Conservation (phyloP, 2,329 filamentous ascomycete genomes). For the Chalaropsis ovoidea region DNA sequence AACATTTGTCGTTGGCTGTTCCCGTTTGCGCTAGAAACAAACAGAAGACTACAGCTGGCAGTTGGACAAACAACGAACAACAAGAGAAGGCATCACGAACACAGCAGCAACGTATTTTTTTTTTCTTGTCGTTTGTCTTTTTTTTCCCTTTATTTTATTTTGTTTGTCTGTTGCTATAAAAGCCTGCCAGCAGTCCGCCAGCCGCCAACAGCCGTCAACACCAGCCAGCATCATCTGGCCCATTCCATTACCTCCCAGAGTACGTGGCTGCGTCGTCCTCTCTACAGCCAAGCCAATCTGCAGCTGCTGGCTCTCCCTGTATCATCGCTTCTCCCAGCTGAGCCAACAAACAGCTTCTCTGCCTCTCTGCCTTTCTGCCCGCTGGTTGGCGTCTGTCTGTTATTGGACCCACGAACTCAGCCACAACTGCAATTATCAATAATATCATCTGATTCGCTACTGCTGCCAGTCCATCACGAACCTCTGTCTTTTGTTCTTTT, state of each 20-base stretch:
- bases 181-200: neutral
- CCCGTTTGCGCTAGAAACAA: neutral
- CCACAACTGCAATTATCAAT: conserved; percentile 5
- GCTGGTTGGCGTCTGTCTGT: neutral
- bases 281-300: no score
- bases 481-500: neutral
- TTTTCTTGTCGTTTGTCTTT: neutral
- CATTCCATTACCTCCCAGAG: no score
- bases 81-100: no score
- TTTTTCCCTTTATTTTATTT: neutral
- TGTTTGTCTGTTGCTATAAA: neutral
- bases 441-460: conserved; percentile 10
- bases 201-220: no score
- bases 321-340: no score
- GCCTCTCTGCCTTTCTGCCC: neutral
- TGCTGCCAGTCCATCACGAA: neutral
- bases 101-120: neutral
- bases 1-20: no score
- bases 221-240: no score
- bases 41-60: no score
- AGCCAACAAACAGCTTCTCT: neutral
- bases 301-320: no score
- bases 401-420: neutral
- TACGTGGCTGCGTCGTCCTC: no score
- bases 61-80: no score